Conservation (phyloP, 305 asterid genomes). For the Ajuga reptans region DNA sequence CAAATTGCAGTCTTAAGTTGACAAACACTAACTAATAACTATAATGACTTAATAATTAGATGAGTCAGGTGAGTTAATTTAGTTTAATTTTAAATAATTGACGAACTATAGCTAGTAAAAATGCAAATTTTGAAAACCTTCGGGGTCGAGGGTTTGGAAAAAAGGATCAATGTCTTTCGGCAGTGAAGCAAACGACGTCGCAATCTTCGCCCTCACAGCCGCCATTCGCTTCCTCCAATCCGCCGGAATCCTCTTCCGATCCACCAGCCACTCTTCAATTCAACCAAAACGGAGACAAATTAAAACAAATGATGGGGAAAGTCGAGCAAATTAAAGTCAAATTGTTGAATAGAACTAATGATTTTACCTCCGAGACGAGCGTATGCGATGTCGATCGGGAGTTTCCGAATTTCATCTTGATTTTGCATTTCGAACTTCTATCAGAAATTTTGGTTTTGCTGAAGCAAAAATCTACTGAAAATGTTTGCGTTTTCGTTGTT, state of each 20-base stretch:
- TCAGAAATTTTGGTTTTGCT: constrained; percentile 9
- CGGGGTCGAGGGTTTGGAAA: constrained; percentile 65
- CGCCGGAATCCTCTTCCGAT: constrained; percentile 82
- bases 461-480: background rate
- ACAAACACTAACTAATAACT: background rate
- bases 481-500: background rate
- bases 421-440: constrained; percentile 41
- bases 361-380: constrained; percentile 85
- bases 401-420: constrained; percentile 66
- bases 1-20: background rate
- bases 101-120: background rate
- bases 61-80: background rate
- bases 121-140: constrained; percentile 45
- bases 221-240: constrained; percentile 90
- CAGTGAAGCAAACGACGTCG: constrained; percentile 66
- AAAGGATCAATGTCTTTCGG: constrained; percentile 80
- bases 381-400: constrained; percentile 91
- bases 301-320: background rate
- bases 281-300: constrained; percentile 2
- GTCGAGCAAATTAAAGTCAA: background rate
- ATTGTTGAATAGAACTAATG: background rate
- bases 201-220: constrained; percentile 69
- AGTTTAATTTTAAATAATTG: background rate
- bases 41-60: background rate
- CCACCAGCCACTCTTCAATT: constrained; percentile 86